Conservation (phyloP, 1,284 basidiomycete species). For the Inonotus obliquus region DNA sequence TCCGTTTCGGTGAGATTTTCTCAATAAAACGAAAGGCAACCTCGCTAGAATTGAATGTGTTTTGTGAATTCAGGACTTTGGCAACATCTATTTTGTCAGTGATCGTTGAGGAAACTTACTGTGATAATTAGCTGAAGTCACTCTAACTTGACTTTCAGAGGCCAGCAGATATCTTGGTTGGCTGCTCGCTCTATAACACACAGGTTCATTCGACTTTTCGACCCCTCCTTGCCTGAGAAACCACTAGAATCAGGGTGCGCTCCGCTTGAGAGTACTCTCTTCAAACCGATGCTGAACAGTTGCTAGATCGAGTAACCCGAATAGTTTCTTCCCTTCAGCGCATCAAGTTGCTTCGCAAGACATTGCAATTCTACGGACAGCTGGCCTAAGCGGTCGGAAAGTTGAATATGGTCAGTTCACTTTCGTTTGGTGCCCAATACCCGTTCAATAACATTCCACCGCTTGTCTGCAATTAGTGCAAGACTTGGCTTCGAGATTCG, state of each 20-base stretch:
- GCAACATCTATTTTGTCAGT: slow-evolving; percentile 52
- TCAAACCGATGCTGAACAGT: not conserved
- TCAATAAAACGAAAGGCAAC: not conserved
- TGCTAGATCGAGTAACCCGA: slow-evolving; percentile 18
- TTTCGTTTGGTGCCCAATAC: not conserved
- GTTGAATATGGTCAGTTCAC: slow-evolving; percentile 71
- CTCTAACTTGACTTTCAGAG: slow-evolving; percentile 36
- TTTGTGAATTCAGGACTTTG: slow-evolving; percentile 32
- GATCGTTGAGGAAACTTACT: not conserved
- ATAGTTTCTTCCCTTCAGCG: slow-evolving; percentile 64
- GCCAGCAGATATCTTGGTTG: slow-evolving; percentile 89
- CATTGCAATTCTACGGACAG: slow-evolving; percentile 54
- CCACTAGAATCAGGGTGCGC: slow-evolving; percentile 39
- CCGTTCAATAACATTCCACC: not conserved
- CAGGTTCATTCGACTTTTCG: slow-evolving; percentile 74
- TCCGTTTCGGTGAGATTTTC: slow-evolving; percentile 57
- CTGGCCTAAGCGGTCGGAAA: slow-evolving; percentile 76
- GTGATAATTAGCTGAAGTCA: not conserved
- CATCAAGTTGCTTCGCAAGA: slow-evolving; percentile 60
- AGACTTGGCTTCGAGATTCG: slow-evolving; percentile 74
- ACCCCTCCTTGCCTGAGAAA: slow-evolving; percentile 68
- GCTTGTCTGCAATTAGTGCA: slow-evolving; percentile 39
- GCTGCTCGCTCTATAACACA: slow-evolving; percentile 86
- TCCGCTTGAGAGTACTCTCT: not conserved
- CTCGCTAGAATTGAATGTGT: not conserved